Percentiles rank a stretch among this genome's conserved stretches.
Evolutionary conservation across 2,329 filamentous ascomycete genomes (phyloP).

Genomic region (Fusarium citri): DNA sequence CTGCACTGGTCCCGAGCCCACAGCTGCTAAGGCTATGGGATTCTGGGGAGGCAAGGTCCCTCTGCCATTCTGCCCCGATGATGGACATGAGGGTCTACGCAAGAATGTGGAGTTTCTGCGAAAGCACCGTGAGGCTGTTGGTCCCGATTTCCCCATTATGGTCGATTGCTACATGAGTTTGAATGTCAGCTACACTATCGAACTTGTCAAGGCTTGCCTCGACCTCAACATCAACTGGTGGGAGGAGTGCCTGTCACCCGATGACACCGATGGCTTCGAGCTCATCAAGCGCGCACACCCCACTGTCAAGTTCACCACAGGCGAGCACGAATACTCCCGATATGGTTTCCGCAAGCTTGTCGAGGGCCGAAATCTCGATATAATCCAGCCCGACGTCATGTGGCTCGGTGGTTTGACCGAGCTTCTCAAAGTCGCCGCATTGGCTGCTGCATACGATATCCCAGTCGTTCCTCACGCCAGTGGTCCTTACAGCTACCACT

Average conservation of each 20-base stretch:
- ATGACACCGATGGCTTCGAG: constrained; percentile 91
- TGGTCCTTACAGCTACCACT: constrained; percentile 95
- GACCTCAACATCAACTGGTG: constrained; percentile 95
- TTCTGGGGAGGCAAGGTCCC: constrained; percentile 94
- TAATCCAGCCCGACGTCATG: constrained; percentile 97
- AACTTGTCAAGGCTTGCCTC: constrained; percentile 85
- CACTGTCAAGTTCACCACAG: constrained; percentile 91
- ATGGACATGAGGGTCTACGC: constrained; percentile 81
- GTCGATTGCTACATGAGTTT: constrained; percentile 98
- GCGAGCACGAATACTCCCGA: constrained; percentile 94
- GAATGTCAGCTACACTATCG: constrained; percentile 92
- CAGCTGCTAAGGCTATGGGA: constrained; percentile 83
- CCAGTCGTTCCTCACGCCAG: constrained; percentile 96
- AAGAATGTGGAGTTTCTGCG: constrained; percentile 93
- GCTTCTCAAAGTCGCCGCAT: constrained; percentile 86
- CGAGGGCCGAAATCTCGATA: constrained; percentile 90
- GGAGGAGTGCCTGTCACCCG: constrained; percentile 92
- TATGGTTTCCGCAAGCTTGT: constrained; percentile 96
- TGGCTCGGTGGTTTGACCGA: constrained; percentile 96
- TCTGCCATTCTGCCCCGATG: constrained; percentile 88
- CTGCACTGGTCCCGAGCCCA: constrained; percentile 90
- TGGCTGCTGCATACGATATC: constrained; percentile 93
- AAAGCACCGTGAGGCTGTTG: constrained; percentile 85
- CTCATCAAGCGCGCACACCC: constrained; percentile 92
- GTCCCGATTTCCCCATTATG: constrained; percentile 91